Base-by-base conservation (phyloP, 768 basidiomycete species). In the Hebeloma cylindrosporum region DNA sequence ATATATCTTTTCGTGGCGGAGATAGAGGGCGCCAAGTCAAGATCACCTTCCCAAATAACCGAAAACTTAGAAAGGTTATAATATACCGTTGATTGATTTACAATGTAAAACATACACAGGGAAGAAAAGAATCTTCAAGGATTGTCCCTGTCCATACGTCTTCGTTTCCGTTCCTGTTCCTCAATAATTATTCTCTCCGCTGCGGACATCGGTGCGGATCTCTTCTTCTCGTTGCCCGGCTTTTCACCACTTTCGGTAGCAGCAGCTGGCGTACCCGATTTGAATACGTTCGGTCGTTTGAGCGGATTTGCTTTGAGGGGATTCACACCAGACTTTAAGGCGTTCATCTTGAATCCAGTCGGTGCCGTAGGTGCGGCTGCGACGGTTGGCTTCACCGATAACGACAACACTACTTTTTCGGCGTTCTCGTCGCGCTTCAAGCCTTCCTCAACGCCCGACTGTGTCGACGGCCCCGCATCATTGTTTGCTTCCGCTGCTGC, bases 101-200 rank as follows among this genome's bases (percentile, higher is more conserved):
- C 50, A 54, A 51, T 45, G 50, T 46, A 55, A 54, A 48, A 53
- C 50, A 60, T 48, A 53, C 47, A 49, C 45, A 53, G 40, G 32
- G 27, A 33, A 42, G 43, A 45, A n/a, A 34, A 42, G 20, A 45
- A 14, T 9, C 22, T 23, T 60, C 54, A 64, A 57, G 54, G 47
- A 44, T 66, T 67, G 51, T 73, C 71, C 47, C 71, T 60, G 31
- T 87, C 88, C 81, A 88, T 84, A 52, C 80, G 71, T 52, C 91
- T 73, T 62, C 83, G 76, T 66, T 95, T 94, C 60, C 92, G 75
- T 64, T 92, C 91, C 67, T 89, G 88, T 21, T 96, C 93, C 70
- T 97, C 95, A 46, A 83, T 53, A 48, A 96, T 94, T 47, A 98
- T 66, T 51, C 78, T 73, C 65, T 97, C 94, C 11, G 88, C 88